Conservation (phyloP, 2,329 filamentous ascomycete genomes). For the Sclerotinia subarctica region DNA sequence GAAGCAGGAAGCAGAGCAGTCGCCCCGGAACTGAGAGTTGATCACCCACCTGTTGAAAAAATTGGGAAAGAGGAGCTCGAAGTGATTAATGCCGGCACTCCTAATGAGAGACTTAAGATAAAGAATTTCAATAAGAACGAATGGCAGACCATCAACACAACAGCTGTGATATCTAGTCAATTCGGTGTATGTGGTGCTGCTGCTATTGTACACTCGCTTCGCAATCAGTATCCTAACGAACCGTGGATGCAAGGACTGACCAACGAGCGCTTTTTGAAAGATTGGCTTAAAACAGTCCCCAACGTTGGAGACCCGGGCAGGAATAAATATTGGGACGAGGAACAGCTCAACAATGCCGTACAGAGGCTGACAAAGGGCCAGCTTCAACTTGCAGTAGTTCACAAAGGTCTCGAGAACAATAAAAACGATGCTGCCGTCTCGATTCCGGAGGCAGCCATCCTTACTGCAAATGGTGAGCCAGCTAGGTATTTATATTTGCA, state of each 20-base stretch:
- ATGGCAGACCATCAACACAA: background rate
- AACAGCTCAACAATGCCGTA: conserved; percentile 9
- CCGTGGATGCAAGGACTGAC: background rate
- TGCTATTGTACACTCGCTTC: background rate
- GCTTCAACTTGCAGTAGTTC: background rate
- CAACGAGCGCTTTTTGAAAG: background rate
- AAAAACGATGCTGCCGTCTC: background rate
- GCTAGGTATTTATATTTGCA: conserved; percentile 7
- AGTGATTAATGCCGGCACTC: background rate
- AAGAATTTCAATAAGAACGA: background rate
- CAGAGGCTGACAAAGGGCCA: background rate
- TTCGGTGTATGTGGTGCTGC: background rate
- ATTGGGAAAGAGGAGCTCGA: background rate
- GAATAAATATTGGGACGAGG: background rate
- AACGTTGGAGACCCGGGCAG: background rate
- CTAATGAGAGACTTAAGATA: background rate
- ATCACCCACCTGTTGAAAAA: background rate
- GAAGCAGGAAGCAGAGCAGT: background rate
- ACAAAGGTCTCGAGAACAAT: background rate
- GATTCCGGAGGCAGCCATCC: background rate
- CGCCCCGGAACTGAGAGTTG: background rate
- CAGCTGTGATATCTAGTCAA: background rate
- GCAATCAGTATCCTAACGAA: conserved; percentile 8
- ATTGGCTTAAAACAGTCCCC: background rate
- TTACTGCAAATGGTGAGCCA: background rate